Base-by-base conservation (phyloP, 345 rosid genomes). In the Boechera divaricarpa region DNA sequence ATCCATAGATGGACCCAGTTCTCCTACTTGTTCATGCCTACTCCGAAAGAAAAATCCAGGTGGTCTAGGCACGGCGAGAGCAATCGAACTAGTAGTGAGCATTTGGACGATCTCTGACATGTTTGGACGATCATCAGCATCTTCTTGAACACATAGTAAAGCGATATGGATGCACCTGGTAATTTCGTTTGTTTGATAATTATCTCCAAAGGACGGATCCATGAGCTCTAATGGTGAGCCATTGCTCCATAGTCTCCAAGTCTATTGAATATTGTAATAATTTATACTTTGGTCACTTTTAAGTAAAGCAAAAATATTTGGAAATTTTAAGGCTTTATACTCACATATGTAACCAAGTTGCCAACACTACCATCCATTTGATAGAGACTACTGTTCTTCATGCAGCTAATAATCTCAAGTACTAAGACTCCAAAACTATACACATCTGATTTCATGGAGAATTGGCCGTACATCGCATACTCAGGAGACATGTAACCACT, bases 121-220 rank as follows among this genome's bases (percentile, higher is more conserved):
- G 13, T 73, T 67, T 10, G 92, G 89, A 55, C 88, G 80, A 67
- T 73, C 80, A 11, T 67, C 62, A 3, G 86, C 80, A 53, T 87
- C 83, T 83, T 82, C 85, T 57, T 86, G 88, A 35, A 81, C 90
- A 58, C 90, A 88, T 24, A 88, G 36, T 41, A 88, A 39, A 2
- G 89, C 89, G 4, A 66, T 66, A 66, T 66, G 70, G 57, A 66
- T 66, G 58, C 70, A 66, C 41, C 58, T 66, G 0, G 58, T 70
- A 32, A 85, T 79, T 67, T 87, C 85, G 7, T 44, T 59, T 12
- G 8, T 69, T 33, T 65, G 65, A 77, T 76, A 82, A 0, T 73
- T 47, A 15, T 68, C 61, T 0, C 3, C 24, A 24, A 87, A 13
- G 26, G 73, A 47, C 2, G 84, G 80, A 69, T 89, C 90, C 53